phyloP scores from a whole-genome alignment of 1,139 yeast genomes.

The Blastobotrys ciferrii region DNA sequence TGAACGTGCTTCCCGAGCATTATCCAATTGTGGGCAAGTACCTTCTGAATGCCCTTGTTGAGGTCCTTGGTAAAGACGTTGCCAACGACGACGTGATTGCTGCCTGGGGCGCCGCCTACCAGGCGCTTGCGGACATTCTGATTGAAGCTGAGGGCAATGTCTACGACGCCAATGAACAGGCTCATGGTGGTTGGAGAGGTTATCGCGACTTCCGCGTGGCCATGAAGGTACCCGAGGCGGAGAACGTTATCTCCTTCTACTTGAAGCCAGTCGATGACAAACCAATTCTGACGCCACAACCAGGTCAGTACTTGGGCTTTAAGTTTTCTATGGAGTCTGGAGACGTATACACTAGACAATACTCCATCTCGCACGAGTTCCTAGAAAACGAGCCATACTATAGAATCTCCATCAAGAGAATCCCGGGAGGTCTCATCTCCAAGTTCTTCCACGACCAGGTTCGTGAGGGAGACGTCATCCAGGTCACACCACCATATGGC shows the following conservation, averaged over 20 bases:
- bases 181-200: constrained; percentile 51
- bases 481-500: constrained; percentile 62
- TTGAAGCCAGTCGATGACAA: constrained; percentile 49
- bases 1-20: constrained; percentile 60
- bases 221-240: constrained; percentile 45
- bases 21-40: constrained; percentile 63
- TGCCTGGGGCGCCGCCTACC: constrained; percentile 70
- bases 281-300: constrained; percentile 40
- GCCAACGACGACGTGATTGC: constrained; percentile 56
- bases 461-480: constrained; percentile 49
- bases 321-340: constrained; percentile 42
- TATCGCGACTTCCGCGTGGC: constrained; percentile 53
- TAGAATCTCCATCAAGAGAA: constrained; percentile 53
- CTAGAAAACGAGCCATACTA: constrained; percentile 38
- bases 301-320: constrained; percentile 65
- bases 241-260: constrained; percentile 51
- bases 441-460: constrained; percentile 50
- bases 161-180: constrained; percentile 40
- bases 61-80: constrained; percentile 53
- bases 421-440: constrained; percentile 55
- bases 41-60: constrained; percentile 52
- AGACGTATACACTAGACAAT: constrained; percentile 46
- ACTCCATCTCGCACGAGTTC: constrained; percentile 45
- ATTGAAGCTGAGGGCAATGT: constrained; percentile 53
- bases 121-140: constrained; percentile 58